Evolutionary conservation across 2,329 filamentous ascomycete species (phyloP).

Genomic region (Colletotrichum sp.): DNA sequence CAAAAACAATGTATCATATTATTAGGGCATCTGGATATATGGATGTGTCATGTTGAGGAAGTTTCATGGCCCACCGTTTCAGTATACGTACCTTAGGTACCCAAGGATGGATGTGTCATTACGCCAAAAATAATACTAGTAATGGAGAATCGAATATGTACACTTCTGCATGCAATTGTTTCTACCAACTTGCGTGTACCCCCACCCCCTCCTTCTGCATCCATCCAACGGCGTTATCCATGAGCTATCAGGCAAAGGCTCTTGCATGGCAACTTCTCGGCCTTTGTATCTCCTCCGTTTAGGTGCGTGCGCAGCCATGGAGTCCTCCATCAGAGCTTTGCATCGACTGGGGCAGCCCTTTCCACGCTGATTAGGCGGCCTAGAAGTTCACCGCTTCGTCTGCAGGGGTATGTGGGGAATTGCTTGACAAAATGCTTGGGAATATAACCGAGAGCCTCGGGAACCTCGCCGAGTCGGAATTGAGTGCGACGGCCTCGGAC

Average conservation of each 20-base stretch:
- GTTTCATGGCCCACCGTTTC: no score
- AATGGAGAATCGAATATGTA: neutral
- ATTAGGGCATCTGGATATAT: neutral
- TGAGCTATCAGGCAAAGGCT: neutral
- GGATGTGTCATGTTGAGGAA: no score
- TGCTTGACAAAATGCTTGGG: rapidly evolving
- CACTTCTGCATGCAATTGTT: neutral
- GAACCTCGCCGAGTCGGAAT: neutral
- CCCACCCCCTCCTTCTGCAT: no score
- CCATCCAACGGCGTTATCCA: rapidly evolving
- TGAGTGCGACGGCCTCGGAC: rapidly evolving
- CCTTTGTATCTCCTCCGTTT: neutral
- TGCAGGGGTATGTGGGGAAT: neutral
- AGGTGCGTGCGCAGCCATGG: neutral
- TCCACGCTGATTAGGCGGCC: neutral
- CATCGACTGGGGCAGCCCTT: neutral
- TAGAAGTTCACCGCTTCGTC: neutral
- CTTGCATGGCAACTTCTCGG: neutral
- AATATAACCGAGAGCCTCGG: neutral
- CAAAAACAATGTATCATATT: neutral
- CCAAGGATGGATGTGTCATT: neutral
- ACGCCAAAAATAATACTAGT: no score
- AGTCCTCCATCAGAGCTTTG: neutral
- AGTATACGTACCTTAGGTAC: no score
- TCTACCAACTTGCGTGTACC: neutral